Evolutionary conservation across 2,329 filamentous ascomycete species (phyloP), one percentile per base, ranked within the genome.

Genomic region (Dactylellina leptospora): DNA sequence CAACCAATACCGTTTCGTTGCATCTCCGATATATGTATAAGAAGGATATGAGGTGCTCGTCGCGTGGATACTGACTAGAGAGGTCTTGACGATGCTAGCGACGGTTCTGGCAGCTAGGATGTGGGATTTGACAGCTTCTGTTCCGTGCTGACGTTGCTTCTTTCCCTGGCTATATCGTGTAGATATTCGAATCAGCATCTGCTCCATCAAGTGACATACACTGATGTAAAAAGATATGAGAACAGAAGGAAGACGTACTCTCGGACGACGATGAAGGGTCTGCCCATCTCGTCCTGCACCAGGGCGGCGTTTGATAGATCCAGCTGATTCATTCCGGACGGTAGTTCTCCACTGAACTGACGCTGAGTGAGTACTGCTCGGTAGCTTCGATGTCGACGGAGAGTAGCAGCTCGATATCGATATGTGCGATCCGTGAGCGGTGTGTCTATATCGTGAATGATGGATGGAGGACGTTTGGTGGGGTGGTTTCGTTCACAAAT

Each of bases 221-320:
- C n/a, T n/a, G 44, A 9, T 2, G 36, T 28, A 44, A 42, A 44
- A 8, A 51, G 16, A 25, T 22, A n/a, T 20, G 40, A 45, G 23
- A 54, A 50, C 22, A 36, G n/a, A 10, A 11, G 18, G 47, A 33
- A 40, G 72, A 86, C 90, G 77, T 86, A 96, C 92, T 99, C 95
- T 88, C 95, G 87, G 77, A 99, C 95, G 75, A 99, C 89, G 80
- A 99, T 99, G 82, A 99, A 99, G 38, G 95, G 95, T 79, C 95
- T 88, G 74, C 95, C 95, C 81, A 95, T 89, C 83, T 99, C 95
- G 85, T 99, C 95, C 84, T 96, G 96, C 85, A 97, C 87, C 81
- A 99, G 82, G 81, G 86, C 84, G 78, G 87, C 87, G 66, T 77
- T 77, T 40, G 69, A 73, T 54, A 73, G 55, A 60, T 73, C 69